Percentiles rank a stretch among this genome's conserved stretches.
Conservation (phyloP, 345 rosid species). For the Moricandia arvensis region DNA sequence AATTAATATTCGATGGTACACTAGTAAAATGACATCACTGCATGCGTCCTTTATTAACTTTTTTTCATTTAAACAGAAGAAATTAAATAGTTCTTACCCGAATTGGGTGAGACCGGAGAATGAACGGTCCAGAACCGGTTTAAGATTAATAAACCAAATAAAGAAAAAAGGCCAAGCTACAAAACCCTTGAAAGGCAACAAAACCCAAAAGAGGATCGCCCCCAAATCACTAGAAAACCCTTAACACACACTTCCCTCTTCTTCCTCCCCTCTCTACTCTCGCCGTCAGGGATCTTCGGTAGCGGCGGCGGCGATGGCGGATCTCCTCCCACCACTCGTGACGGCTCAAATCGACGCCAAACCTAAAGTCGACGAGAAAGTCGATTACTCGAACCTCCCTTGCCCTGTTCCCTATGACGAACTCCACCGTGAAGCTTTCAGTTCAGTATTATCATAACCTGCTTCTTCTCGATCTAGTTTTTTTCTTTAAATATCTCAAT, state of each 20-base stretch:
- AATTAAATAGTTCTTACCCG: neutral
- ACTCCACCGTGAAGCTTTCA: constrained; percentile 87
- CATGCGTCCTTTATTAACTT: neutral
- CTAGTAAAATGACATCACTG: neutral
- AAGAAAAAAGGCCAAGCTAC: neutral
- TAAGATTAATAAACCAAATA: neutral
- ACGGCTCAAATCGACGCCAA: constrained; percentile 36
- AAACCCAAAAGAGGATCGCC: constrained; percentile 23
- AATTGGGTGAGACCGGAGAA: constrained; percentile 6
- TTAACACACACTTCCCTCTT: neutral
- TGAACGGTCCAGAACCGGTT: constrained; percentile 21
- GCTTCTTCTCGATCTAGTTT: constrained; percentile 3
- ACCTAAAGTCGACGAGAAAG: constrained; percentile 49
- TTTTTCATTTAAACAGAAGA: neutral
- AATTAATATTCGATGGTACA: no score
- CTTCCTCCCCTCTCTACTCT: neutral
- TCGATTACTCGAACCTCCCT: constrained; percentile 73
- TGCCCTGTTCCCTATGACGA: constrained; percentile 94
- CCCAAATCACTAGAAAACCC: constrained; percentile 27
- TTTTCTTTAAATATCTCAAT: neutral
- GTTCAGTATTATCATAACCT: constrained; percentile 42
- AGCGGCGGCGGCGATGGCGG: constrained; percentile 53
- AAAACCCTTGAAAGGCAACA: constrained; percentile 32
- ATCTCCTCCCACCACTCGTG: constrained; percentile 43
- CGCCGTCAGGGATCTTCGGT: constrained; percentile 26